Percentiles rank a stretch among this genome's conserved stretches.
Evolutionary conservation across 2,329 filamentous ascomycete species (phyloP).

Genomic region (Davidsoniella eucalypti): DNA sequence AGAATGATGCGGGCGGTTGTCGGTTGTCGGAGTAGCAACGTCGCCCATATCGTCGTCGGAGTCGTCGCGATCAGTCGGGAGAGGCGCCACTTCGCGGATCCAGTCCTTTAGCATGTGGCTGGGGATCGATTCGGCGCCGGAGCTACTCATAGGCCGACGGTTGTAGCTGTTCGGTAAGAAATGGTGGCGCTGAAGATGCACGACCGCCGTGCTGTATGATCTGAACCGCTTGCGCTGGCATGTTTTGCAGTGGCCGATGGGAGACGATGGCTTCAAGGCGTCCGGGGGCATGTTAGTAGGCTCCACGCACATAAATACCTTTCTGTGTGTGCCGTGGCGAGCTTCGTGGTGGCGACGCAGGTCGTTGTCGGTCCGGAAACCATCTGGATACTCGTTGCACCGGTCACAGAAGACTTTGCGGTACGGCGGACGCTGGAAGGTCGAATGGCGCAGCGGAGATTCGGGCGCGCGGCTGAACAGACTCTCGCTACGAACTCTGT

Average conservation of each 20-base stretch:
- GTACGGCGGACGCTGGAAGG: constrained; percentile 35
- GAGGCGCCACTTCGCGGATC: constrained; percentile 41
- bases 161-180: constrained; percentile 39
- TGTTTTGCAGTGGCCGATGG: background rate
- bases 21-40: constrained; percentile 9
- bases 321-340: constrained; percentile 37
- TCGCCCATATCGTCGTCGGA: constrained; percentile 22
- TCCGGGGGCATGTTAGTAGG: constrained; percentile 22
- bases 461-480: constrained; percentile 20
- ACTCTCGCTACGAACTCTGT: constrained; percentile 13
- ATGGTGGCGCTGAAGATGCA: constrained; percentile 40
- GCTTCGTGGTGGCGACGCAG: constrained; percentile 50
- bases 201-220: constrained; percentile 42
- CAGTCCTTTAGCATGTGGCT: constrained; percentile 42
- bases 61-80: constrained; percentile 30
- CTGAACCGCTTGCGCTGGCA: constrained; percentile 36
- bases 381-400: constrained; percentile 68
- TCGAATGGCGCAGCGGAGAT: background rate
- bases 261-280: background rate
- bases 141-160: constrained; percentile 31
- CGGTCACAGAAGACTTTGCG: constrained; percentile 56
- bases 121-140: constrained; percentile 32
- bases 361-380: constrained; percentile 84
- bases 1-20: constrained; percentile 5
- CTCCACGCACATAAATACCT: constrained; percentile 39